Percentiles rank a stretch among this genome's conserved stretches.
These are phyloP conservation scores for Wickerhamomyces bovis DNA, from an alignment of 805 yeast species.

Conservation along the genomic window DNA sequence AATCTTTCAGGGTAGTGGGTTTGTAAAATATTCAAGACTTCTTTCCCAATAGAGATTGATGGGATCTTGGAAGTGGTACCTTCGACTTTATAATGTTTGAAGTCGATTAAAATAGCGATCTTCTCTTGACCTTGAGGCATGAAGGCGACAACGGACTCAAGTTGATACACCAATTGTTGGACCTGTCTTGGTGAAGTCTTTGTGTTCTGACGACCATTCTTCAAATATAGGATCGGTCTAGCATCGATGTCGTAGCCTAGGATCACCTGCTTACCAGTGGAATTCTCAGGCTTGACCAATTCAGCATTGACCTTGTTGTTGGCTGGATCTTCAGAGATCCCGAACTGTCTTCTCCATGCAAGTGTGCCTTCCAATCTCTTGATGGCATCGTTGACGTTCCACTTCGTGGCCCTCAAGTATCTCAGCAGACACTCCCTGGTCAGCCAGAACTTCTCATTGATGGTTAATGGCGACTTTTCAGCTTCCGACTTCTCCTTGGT, in stretches of 20 bases:
- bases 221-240: conserved; percentile 87
- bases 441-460: conserved; percentile 82
- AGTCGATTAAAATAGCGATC: conserved; percentile 84
- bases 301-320: conserved; percentile 52
- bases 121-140: conserved; percentile 98
- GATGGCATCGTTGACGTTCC: conserved; percentile 70
- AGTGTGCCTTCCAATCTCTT: conserved; percentile 70
- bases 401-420: conserved; percentile 89
- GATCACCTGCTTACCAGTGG: conserved; percentile 87
- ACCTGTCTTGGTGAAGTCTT: conserved; percentile 86
- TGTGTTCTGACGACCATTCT: conserved; percentile 95
- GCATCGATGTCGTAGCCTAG: conserved; percentile 86
- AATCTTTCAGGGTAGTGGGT: conserved; percentile 97
- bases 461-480: conserved; percentile 39
- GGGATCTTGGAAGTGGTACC: conserved; percentile 61
- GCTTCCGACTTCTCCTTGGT: conserved; percentile 29
- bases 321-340: conserved; percentile 44
- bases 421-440: conserved; percentile 87
- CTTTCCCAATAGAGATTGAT: conserved; percentile 83
- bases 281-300: conserved; percentile 60
- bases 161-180: conserved; percentile 89
- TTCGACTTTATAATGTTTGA: conserved; percentile 59
- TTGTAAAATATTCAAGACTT: conserved; percentile 88
- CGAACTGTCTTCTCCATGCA: conserved; percentile 93
- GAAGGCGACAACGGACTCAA: conserved; percentile 86